A percentile compares a stretch with the other conserved stretches of the same genome.
These are phyloP conservation scores for Penicillium daleae DNA, from an alignment of 495 filamentous ascomycete species.

Conservation along the genomic window DNA sequence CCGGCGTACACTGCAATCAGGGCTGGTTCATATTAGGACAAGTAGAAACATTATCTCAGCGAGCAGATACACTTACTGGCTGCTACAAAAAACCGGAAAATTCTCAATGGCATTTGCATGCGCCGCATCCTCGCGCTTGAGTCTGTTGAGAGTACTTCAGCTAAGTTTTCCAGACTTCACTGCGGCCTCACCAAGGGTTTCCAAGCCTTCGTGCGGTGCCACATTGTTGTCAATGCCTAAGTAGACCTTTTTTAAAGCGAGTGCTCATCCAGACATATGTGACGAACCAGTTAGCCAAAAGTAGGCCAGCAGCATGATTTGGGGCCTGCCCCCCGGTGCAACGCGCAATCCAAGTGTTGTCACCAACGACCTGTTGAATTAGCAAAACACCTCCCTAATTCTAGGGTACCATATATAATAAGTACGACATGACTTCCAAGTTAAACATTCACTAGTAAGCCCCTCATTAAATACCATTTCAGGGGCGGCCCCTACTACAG, in stretches of 20 bases:
- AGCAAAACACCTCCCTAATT: not conserved
- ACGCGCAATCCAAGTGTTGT: conserved; percentile 33
- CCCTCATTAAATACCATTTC: not conserved
- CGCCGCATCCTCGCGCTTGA: conserved; percentile 52
- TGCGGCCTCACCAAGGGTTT: conserved; percentile 48
- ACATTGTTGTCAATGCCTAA: conserved; percentile 54
- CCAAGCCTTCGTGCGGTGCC: conserved; percentile 49
- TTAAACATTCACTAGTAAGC: not conserved
- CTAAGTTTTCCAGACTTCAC: conserved; percentile 55
- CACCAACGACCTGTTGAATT: conserved; percentile 25
- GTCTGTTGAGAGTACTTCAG: conserved; percentile 43
- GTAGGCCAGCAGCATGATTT: conserved; percentile 44
- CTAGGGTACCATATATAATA: not conserved
- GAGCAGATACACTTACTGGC: conserved; percentile 32
- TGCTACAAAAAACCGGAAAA: conserved; percentile 50
- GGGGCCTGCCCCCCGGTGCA: conserved; percentile 22
- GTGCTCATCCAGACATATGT: conserved; percentile 50
- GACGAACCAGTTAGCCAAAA: conserved; percentile 51
- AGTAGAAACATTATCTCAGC: not conserved
- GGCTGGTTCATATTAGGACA: conserved; percentile 29
- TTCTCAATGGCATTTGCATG: conserved; percentile 55
- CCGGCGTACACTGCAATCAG: conserved; percentile 38
- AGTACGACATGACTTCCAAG: conserved; percentile 17
- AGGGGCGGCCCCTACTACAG: not conserved
- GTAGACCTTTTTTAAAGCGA: conserved; percentile 45